phyloP scores from a whole-genome alignment of 2,329 filamentous ascomycete species.

The Ascochyta rabiei region DNA sequence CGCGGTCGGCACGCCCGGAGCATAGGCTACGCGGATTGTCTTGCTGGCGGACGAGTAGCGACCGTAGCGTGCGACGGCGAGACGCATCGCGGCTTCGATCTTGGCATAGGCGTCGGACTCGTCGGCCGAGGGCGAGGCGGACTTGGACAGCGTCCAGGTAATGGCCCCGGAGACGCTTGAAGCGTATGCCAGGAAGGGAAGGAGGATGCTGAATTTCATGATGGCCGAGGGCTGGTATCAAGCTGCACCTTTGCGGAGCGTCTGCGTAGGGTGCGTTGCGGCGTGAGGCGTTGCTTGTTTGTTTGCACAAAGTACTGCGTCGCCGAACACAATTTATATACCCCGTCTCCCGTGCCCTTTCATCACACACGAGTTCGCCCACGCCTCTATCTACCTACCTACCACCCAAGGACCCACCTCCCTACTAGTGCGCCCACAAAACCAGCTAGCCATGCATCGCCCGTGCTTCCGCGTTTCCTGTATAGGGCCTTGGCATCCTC shows the following conservation, averaged over 20 bases:
- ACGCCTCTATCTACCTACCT: no score
- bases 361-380: no score
- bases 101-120: slow-evolving; percentile 40
- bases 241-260: background rate
- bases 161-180: slow-evolving; percentile 30
- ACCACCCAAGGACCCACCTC: no score
- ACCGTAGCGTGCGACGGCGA: slow-evolving; percentile 36
- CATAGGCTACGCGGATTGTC: slow-evolving; percentile 37
- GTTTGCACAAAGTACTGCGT: no score
- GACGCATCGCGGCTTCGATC: slow-evolving; percentile 42
- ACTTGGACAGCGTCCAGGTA: slow-evolving; percentile 36
- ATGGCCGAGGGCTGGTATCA: background rate
- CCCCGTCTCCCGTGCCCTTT: no score
- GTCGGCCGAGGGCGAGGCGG: slow-evolving; percentile 38
- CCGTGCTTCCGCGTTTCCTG: no score
- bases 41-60: slow-evolving; percentile 34
- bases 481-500: no score
- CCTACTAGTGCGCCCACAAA: no score
- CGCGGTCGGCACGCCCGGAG: slow-evolving; percentile 41
- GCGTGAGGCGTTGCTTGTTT: no score
- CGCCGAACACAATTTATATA: no score
- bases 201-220: slow-evolving; percentile 32
- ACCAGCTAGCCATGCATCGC: no score
- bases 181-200: slow-evolving; percentile 28
- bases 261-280: no score